Evolutionary conservation across 164 flowering plant species (phyloP).

Genomic region (Liquidambar formosana): DNA sequence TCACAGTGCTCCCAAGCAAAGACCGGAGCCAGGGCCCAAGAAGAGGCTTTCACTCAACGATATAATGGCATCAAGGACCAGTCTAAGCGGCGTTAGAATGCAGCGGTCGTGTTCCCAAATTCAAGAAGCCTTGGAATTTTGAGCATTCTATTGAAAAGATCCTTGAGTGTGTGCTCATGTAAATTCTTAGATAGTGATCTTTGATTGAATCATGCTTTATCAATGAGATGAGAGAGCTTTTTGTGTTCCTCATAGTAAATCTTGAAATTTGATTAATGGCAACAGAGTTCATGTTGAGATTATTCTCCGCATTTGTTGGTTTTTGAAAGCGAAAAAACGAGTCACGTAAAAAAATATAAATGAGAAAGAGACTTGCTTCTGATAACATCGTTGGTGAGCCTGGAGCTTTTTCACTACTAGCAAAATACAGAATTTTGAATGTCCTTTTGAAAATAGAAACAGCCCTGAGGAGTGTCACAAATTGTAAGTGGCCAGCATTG

Average conservation of each 20-base stretch:
- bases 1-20: slow-evolving; percentile 77
- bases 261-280: no score
- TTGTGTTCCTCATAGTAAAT: not conserved
- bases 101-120: slow-evolving; percentile 47
- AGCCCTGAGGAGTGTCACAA: no score
- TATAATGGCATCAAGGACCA: slow-evolving; percentile 64
- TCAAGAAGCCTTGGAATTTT: slow-evolving; percentile 44
- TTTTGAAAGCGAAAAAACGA: no score
- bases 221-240: not conserved
- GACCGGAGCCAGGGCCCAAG: slow-evolving; percentile 64
- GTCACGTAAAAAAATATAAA: no score
- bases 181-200: not conserved
- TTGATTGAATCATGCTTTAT: not conserved
- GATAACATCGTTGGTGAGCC: no score
- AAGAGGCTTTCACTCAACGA: slow-evolving; percentile 63
- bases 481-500: no score
- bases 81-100: slow-evolving; percentile 71
- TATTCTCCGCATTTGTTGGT: no score
- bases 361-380: no score
- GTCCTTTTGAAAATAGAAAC: no score
- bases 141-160: not conserved
- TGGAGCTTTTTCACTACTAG: no score
- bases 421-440: no score
- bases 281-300: no score
- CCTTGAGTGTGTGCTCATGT: not conserved